Base-by-base conservation (phyloP, 495 filamentous ascomycete species). In the Diplogelasinospora grovesii region DNA sequence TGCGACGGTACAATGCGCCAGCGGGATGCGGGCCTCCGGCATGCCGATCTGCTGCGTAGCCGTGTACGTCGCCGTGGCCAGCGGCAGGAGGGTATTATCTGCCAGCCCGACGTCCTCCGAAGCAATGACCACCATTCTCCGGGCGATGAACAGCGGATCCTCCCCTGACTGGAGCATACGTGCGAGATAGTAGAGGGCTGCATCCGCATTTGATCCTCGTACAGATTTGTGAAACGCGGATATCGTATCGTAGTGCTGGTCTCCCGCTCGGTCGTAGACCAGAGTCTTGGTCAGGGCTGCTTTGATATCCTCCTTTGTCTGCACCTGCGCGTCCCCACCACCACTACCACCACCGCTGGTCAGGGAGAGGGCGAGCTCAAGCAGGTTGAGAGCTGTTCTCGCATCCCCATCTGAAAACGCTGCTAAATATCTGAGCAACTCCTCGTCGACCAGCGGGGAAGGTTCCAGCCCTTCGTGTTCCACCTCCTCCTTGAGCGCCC, bases 101-200 rank as follows among this genome's bases (percentile, higher is more conserved):
- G 92, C 92, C 2, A 98, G 64, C 1, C 92, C 92, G 33, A 98
- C 80, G 50, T 96, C 89, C 52, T 96, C 89, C 6, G 83, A 89
- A 0, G 89, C 87, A 29, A 95, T 81, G 2, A 95, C 88, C 9
- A 98, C 82, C 70, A 98, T 79, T 10, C 92, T 78, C 2, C 92
- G 78, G 5, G 92, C 89, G 25, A 98, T 85, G 56, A 85, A 97
- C 0, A 97, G 66, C 0, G 90, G 88, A 53, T 97, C 92, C 60
- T 98, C 92, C 26, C 92, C 92, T 1, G 84, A 88, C 46, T 92
- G 81, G n/a, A 98, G 74, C 92, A 98, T 98, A 30, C 92, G 83
- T 3, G 84, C 82, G 5, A 98, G 77, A 58, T 96, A 98, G 65
- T 95, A 97, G 2, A 98, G 70, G 1, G 89, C 71, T 0, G 89